Conservation (phyloP, 2,329 filamentous ascomycete genomes). For the Sarocladiaceae sp. region DNA sequence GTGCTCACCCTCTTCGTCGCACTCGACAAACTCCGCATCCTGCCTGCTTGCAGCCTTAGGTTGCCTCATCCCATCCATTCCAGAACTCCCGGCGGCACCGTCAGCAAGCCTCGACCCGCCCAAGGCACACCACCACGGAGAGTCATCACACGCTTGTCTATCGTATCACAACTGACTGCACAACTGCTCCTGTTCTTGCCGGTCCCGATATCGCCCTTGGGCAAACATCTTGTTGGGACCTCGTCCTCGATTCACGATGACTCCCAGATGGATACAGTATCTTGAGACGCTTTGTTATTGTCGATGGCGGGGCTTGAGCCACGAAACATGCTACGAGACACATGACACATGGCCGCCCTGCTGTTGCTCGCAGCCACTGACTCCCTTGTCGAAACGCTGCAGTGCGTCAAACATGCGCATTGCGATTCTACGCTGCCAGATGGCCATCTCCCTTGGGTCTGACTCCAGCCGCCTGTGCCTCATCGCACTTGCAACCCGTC, state of each 20-base stretch:
- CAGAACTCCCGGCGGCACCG: conserved; percentile 5
- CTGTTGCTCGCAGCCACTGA: neutral
- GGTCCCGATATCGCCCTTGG: neutral
- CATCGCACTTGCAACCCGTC: neutral
- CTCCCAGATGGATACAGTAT: neutral
- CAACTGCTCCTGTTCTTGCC: neutral
- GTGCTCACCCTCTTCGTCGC: no score
- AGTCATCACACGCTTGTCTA: neutral
- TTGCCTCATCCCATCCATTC: neutral
- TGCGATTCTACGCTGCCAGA: neutral
- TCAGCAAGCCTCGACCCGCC: conserved; percentile 3
- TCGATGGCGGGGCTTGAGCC: conserved; percentile 1
- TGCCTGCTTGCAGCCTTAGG: neutral
- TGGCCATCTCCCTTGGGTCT: neutral
- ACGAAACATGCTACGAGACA: conserved; percentile 7
- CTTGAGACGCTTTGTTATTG: conserved; percentile 9
- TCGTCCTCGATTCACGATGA: neutral
- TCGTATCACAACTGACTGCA: no score
- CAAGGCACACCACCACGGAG: neutral
- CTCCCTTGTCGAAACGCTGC: conserved; percentile 3
- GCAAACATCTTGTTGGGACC: neutral
- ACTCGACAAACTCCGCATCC: no score
- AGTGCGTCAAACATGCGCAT: neutral
- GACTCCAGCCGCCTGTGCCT: neutral
- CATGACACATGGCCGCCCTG: conserved; percentile 1